phyloP scores from a whole-genome alignment of 768 basidiomycete genomes.

The Hydnum rufescens region DNA sequence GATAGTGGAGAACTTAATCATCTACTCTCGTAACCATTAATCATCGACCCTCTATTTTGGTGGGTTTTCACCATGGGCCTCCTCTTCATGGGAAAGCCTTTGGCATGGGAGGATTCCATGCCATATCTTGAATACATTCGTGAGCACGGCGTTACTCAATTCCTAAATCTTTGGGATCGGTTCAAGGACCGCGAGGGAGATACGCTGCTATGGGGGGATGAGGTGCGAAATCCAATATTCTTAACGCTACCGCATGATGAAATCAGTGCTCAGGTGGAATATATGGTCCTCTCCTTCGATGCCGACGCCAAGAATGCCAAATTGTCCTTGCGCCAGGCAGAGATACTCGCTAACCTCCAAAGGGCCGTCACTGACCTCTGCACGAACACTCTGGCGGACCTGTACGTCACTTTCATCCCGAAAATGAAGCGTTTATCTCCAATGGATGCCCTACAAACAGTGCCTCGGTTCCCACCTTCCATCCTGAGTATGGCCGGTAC shows the following conservation, averaged over 20 bases:
- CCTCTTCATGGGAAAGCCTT: conserved; percentile 78
- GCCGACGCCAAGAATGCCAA: conserved; percentile 58
- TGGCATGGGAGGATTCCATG: conserved; percentile 80
- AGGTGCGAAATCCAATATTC: conserved; percentile 32
- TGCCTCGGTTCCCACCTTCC: conserved; percentile 68
- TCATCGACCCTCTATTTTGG: too few species aligned
- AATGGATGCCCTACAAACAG: conserved; percentile 19
- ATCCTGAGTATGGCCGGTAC: conserved; percentile 95
- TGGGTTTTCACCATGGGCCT: conserved; percentile 53
- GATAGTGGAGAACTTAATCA: too few species aligned
- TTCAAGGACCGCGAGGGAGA: conserved; percentile 83
- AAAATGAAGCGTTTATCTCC: neutral
- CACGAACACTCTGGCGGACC: conserved; percentile 29
- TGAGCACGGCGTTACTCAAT: conserved; percentile 84
- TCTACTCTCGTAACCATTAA: too few species aligned
- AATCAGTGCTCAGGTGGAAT: conserved; percentile 50
- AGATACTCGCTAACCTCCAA: conserved; percentile 68
- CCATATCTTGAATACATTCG: conserved; percentile 77
- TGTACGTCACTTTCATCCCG: conserved; percentile 9
- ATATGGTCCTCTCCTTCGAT: conserved; percentile 83
- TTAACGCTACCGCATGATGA: conserved; percentile 3
- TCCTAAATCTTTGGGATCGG: conserved; percentile 80
- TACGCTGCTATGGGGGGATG: conserved; percentile 93
- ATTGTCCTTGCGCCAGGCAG: conserved; percentile 84
- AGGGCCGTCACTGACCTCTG: conserved; percentile 48